phyloP scores from a whole-genome alignment of 495 filamentous ascomycete genomes.

The Hypoxylon fragiforme region DNA sequence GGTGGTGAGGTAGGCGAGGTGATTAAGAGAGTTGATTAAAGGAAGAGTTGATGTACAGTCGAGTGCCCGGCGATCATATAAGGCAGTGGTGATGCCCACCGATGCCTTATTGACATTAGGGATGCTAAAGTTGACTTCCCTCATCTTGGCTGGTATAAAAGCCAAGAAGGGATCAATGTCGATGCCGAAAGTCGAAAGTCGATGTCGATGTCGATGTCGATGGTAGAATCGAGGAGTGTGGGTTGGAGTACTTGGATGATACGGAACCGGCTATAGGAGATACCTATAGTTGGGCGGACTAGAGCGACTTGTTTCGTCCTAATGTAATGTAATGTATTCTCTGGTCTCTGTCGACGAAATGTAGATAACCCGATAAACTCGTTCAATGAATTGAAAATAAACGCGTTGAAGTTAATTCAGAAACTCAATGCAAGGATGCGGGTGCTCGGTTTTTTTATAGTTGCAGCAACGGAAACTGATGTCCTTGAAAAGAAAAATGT shows the following conservation, averaged over 20 bases:
- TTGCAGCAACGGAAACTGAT: slow-evolving; percentile 18
- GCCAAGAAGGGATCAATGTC: neutral
- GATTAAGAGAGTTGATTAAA: slow-evolving; percentile 96
- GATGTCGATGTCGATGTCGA: slow-evolving; percentile 2
- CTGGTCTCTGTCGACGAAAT: slow-evolving; percentile 21
- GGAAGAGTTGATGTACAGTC: slow-evolving; percentile 98
- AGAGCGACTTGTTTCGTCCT: slow-evolving; percentile 12
- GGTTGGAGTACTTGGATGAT: slow-evolving; percentile 19
- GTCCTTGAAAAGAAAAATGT: slow-evolving; percentile 34
- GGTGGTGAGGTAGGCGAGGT: slow-evolving; percentile 96
- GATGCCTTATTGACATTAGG: slow-evolving; percentile 99
- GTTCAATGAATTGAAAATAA: slow-evolving; percentile 31
- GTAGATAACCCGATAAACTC: slow-evolving; percentile 23
- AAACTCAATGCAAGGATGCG: slow-evolving; percentile 22
- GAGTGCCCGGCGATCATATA: slow-evolving; percentile 95
- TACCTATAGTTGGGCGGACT: neutral
- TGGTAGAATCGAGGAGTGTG: slow-evolving; percentile 14
- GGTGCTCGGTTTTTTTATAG: slow-evolving; percentile 11
- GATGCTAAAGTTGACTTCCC: slow-evolving; percentile 99
- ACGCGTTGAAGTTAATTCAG: slow-evolving; percentile 36
- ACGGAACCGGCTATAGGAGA: slow-evolving; percentile 3
- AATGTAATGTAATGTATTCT: slow-evolving; percentile 22
- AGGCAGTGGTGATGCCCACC: slow-evolving; percentile 96
- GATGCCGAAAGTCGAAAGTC: slow-evolving; percentile 1
- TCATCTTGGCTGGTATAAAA: slow-evolving; percentile 63